Evolutionary conservation across 345 rosid genomes (phyloP), one percentile per base, ranked within the genome.

Genomic region (Euphorbia tirucalli): DNA sequence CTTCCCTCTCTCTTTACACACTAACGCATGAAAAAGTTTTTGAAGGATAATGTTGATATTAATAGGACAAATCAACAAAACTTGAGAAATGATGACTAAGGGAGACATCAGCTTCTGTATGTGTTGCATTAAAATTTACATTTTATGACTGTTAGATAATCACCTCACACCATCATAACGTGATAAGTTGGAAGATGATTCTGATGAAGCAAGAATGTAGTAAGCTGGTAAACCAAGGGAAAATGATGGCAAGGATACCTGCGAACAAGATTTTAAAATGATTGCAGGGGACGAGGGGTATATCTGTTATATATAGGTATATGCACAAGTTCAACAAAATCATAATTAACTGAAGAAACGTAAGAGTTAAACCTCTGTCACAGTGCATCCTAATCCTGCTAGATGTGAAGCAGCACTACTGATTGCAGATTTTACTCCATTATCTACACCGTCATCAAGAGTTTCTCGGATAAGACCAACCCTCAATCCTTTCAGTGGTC

Each of bases 151-250:
- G 61, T 48, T 32, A 28, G 44, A 61, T 58, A 41, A 68, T 77
- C 80, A 89, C 97, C 98, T 90, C 77, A 90, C 82, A 76, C 97
- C 96, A 78, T 93, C 96, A 74, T 93, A 93, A 71, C 97, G 94
- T 44, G 97, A 86, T 68, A 93, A 82, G 78, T 88, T 91, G 9
- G 96, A 93, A 64, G 98, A 93, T 69, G 98, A 88, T 75, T 91
- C 94, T 0, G 96, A 90, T 63, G 96, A 88, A 46, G 98, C 97
- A 69, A 93, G 88, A 68, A 93, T 84, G 52, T 90, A 91, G 80
- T 91, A 93, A 21, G 98, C 97, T 61, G 98, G 98, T 66, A 90
- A 81, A 48, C 96, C 96, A 72, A 87, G 93, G 68, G 98, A 85
- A 81, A 91, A 93, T 0, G 96, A 86, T 71, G 96, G 96, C 73